phyloP scores from a whole-genome alignment of 768 basidiomycete species.

The Kondoa subrosea region DNA sequence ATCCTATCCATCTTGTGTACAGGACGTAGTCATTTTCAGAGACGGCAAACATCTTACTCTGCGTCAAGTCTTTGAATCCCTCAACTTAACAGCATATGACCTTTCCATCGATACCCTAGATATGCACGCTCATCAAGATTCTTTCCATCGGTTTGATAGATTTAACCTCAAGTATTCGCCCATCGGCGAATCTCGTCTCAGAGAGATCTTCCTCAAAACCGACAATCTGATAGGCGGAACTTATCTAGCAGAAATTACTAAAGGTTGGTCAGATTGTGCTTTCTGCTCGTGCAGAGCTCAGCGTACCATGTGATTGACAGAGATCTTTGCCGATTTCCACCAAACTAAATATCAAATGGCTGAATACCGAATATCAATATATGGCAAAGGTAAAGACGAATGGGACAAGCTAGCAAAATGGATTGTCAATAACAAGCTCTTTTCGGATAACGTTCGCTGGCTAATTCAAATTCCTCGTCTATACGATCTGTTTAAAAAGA shows the following conservation, averaged over 20 bases:
- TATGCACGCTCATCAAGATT: conserved; percentile 97
- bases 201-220: conserved; percentile 96
- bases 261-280: conserved; percentile 44
- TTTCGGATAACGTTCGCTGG: conserved; percentile 95
- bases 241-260: conserved; percentile 86
- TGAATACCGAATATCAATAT: conserved; percentile 94
- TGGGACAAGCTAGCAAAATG: conserved; percentile 99
- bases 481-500: conserved; percentile 87
- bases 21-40: conserved; percentile 93
- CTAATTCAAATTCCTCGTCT: conserved; percentile 85
- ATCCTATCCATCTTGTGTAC: background rate
- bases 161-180: conserved; percentile 75
- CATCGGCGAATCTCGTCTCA: conserved; percentile 59
- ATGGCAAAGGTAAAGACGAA: conserved; percentile 57
- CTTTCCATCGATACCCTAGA: conserved; percentile 96
- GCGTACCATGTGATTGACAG: conserved; percentile 35
- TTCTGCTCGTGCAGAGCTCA: background rate
- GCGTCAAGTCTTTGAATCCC: conserved; percentile 84
- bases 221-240: conserved; percentile 84
- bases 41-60: conserved; percentile 78
- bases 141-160: conserved; percentile 79
- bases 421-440: conserved; percentile 83
- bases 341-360: conserved; percentile 95
- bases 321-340: conserved; percentile 93
- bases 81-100: conserved; percentile 89